A percentile compares a stretch with the other conserved stretches of the same genome.
These are phyloP conservation scores for Neonectria neomacrospora DNA, from an alignment of 2,329 filamentous ascomycete species.

Conservation along the genomic window DNA sequence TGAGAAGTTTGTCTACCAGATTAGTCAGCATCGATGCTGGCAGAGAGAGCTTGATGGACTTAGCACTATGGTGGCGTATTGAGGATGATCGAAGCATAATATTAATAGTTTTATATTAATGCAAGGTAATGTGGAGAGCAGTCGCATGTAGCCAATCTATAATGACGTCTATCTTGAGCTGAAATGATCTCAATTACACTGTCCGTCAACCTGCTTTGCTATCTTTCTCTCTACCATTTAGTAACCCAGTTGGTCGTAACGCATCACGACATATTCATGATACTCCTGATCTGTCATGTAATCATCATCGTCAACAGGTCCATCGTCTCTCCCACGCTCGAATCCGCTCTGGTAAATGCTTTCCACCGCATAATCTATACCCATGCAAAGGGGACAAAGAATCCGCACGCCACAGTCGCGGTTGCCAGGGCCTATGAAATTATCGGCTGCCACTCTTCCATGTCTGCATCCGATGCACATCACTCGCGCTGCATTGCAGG, in stretches of 20 bases:
- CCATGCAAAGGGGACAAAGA: constrained; percentile 6
- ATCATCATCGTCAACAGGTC: too few species aligned
- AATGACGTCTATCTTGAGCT: too few species aligned
- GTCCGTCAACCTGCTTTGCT: too few species aligned
- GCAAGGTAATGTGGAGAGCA: neutral
- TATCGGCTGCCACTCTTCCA: neutral
- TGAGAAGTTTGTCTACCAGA: constrained; percentile 74
- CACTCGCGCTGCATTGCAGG: neutral
- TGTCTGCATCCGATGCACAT: constrained; percentile 7
- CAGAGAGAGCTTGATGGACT: constrained; percentile 79
- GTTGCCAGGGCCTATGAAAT: neutral
- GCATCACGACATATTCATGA: too few species aligned
- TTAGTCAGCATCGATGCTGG: constrained; percentile 80
- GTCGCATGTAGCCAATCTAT: too few species aligned
- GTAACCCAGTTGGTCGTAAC: neutral
- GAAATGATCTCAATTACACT: too few species aligned
- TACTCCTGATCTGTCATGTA: too few species aligned
- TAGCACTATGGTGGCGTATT: constrained; percentile 75
- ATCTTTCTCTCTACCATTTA: too few species aligned
- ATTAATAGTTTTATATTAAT: neutral
- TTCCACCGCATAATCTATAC: neutral
- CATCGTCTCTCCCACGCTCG: too few species aligned
- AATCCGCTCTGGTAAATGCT: too few species aligned
- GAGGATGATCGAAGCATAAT: constrained; percentile 46
- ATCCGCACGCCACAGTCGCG: neutral